These are phyloP conservation scores for Mortierella sp. DNA, from an alignment of 371 early-diverging fungal genomes.

Conservation along the genomic window DNA sequence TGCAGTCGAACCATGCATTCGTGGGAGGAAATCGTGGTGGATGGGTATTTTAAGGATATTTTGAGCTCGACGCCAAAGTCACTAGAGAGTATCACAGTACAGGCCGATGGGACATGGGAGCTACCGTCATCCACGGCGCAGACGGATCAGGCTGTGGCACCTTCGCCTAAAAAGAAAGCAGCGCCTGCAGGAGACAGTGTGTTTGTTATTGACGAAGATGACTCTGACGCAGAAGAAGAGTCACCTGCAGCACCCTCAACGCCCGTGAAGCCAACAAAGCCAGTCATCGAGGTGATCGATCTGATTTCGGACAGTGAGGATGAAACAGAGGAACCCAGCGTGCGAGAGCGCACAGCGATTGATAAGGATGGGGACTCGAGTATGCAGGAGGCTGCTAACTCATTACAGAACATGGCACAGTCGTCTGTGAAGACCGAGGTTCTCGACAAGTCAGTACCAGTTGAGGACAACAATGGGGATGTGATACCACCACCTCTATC, in stretches of 20 bases:
- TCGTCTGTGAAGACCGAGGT: slow-evolving; percentile 40
- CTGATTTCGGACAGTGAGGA: slow-evolving; percentile 73
- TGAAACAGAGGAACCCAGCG: slow-evolving; percentile 53
- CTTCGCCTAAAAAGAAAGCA: slow-evolving; percentile 30
- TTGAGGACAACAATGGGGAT: neutral
- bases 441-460: slow-evolving; percentile 22
- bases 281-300: slow-evolving; percentile 65
- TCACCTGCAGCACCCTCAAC: slow-evolving; percentile 16
- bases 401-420: slow-evolving; percentile 24
- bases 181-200: slow-evolving; percentile 12
- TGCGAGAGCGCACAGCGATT: neutral
- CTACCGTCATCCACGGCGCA: slow-evolving; percentile 35
- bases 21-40: slow-evolving; percentile 71
- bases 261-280: slow-evolving; percentile 31
- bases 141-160: slow-evolving; percentile 5
- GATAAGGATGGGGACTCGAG: slow-evolving; percentile 31
- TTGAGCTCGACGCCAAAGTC: slow-evolving; percentile 59
- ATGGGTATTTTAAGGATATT: slow-evolving; percentile 76
- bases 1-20: slow-evolving; percentile 68
- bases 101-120: slow-evolving; percentile 68
- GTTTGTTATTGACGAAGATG: slow-evolving; percentile 39
- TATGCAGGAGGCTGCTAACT: slow-evolving; percentile 37
- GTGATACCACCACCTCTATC: neutral
- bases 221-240: slow-evolving; percentile 40
- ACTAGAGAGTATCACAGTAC: slow-evolving; percentile 70